phyloP scores from a whole-genome alignment of 2,329 filamentous ascomycete species.

The Ceratocystis albifundus region DNA sequence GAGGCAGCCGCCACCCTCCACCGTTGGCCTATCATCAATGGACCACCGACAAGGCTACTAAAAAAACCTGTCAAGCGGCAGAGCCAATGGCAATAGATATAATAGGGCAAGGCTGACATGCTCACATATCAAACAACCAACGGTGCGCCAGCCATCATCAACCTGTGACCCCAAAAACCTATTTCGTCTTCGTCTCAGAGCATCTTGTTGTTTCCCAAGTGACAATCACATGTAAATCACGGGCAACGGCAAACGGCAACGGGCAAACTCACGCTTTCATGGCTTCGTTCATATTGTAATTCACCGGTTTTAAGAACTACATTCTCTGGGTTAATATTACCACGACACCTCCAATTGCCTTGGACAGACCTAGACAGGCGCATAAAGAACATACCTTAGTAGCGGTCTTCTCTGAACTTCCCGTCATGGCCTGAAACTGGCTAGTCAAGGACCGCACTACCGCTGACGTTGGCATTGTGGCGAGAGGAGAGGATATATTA shows the following conservation, averaged over 20 bases:
- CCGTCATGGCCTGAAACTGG: conserved; percentile 37
- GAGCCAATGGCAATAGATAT: background rate
- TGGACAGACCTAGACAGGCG: background rate
- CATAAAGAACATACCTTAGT: conserved; percentile 33
- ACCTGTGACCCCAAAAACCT: background rate
- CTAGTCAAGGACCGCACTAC: conserved; percentile 33
- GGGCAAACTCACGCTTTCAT: conserved; percentile 45
- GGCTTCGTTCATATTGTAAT: conserved; percentile 43
- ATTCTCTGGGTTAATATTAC: conserved; percentile 7
- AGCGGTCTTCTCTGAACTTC: conserved; percentile 36
- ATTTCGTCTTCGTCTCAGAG: background rate
- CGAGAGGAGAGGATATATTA: background rate
- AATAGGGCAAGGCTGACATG: background rate
- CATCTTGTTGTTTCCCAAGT: background rate
- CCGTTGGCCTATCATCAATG: background rate
- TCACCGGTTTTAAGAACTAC: conserved; percentile 27
- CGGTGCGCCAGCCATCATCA: background rate
- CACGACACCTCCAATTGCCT: background rate
- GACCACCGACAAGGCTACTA: background rate
- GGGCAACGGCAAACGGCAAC: conserved; percentile 12
- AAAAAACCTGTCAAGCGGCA: background rate
- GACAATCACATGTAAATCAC: background rate
- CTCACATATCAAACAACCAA: background rate
- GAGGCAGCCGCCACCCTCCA: background rate
- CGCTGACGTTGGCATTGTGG: conserved; percentile 12